Conservation (phyloP, 371 early-diverging fungal genomes). For the Haplosporangium sp. region DNA sequence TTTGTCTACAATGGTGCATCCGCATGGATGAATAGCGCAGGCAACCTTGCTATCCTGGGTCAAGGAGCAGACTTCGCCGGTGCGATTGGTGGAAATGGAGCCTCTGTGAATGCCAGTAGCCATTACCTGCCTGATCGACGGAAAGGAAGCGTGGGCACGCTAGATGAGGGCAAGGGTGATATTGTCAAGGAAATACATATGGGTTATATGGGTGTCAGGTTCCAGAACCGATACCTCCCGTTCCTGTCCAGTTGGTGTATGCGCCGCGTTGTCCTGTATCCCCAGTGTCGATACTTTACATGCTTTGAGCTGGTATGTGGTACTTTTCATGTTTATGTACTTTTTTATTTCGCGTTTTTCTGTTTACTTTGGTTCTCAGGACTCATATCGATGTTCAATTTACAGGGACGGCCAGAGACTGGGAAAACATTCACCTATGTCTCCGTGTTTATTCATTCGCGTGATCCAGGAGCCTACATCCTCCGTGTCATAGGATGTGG, state of each 20-base stretch:
- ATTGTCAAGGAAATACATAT: conserved; percentile 61
- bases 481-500: conserved; percentile 64
- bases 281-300: conserved; percentile 65
- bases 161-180: conserved; percentile 40
- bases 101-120: conserved; percentile 8
- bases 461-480: conserved; percentile 62
- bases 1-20: conserved; percentile 20
- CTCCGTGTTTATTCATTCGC: conserved; percentile 59
- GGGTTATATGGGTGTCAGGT: conserved; percentile 65
- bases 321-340: not conserved
- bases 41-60: conserved; percentile 14
- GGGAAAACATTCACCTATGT: conserved; percentile 61
- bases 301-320: conserved; percentile 56
- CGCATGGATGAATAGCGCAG: conserved; percentile 31
- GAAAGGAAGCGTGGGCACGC: conserved; percentile 43
- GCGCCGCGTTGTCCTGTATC: conserved; percentile 68
- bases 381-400: not conserved
- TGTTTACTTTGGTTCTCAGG: not conserved
- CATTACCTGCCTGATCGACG: conserved; percentile 11
- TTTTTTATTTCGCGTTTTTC: not conserved
- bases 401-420: conserved; percentile 60
- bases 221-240: conserved; percentile 65
- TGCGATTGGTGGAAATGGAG: not conserved
- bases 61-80: not conserved
- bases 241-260: conserved; percentile 69